Base-by-base conservation (phyloP, 768 basidiomycete genomes). In the Mycena filopes region DNA sequence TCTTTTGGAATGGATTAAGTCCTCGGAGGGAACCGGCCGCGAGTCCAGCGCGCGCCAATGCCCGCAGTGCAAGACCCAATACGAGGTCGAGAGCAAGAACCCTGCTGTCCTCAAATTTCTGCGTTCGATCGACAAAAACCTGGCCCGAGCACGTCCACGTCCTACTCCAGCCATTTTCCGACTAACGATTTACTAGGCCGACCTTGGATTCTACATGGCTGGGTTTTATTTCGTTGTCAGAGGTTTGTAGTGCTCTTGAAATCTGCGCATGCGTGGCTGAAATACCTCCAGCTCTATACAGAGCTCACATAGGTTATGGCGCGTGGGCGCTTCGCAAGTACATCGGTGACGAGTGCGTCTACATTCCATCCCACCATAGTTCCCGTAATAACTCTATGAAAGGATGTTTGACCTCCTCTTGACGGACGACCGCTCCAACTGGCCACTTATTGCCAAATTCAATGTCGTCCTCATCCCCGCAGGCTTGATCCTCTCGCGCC, bases 1-100 rank as follows among this genome's bases (percentile, higher is more conserved):
- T 77, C 85, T 94, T 18, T 82, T 93, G 33, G 86, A 88, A 67
- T 94, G 93, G 93, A 92, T 94, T 41, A 85, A 88, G 64, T 83
- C 89, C 20, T 86, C 91, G 4, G 89, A 94, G 69, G 80, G 83
- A 25, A 87, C 82, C 9, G 76, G 81, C 12, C 85, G 88, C 11
- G 82, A 86, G 29, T 77, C 83, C 1, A 90, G 91, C 72, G 90
- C 91, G 0, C 83, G 93, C 65, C 91, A 92, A 72, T 94, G 93
- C 70, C 92, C 93, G 0, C 93, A 94, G 66, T 94, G 93, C 65
- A 83, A 88, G 13, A 80, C 88, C 0, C 70, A 72, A 38, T 94
- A 93, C 72, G 86, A 90, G 73, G 73, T 93, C 53, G 84, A 88
- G 67, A 93, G 90, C 76, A 77, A 87, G 12, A 85, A 88, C 55